Conservation (phyloP, 2,329 filamentous ascomycete genomes). For the Capronia epimyces region DNA sequence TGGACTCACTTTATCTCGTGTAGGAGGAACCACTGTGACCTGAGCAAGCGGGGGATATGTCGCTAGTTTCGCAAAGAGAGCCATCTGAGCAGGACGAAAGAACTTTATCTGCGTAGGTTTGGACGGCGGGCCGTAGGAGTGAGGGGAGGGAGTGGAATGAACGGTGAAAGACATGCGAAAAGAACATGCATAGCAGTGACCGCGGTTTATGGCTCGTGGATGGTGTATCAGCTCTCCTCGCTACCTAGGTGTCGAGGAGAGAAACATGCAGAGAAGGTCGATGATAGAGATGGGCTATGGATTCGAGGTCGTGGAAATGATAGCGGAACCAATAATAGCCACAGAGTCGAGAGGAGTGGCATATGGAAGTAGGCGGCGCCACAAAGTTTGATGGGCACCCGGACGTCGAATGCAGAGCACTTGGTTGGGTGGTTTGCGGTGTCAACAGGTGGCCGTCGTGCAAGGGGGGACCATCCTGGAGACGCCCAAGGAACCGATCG, state of each 20-base stretch:
- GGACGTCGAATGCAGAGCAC: background rate
- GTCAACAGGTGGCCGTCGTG: background rate
- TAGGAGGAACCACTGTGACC: constrained; percentile 55
- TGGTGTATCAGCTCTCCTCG: background rate
- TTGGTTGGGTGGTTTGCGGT: constrained; percentile 7
- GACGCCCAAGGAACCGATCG: constrained; percentile 1
- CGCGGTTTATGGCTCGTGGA: background rate
- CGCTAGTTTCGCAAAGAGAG: constrained; percentile 51
- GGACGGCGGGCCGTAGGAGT: constrained; percentile 5
- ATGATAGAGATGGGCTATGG: background rate
- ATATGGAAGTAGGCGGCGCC: constrained; percentile 2
- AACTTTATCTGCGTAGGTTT: constrained; percentile 34
- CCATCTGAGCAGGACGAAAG: constrained; percentile 39
- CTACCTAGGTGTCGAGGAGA: no score
- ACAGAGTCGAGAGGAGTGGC: background rate
- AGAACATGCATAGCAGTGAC: constrained; percentile 8
- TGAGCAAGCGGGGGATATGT: constrained; percentile 71
- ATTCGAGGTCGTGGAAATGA: background rate
- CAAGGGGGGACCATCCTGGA: background rate
- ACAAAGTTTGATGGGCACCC: constrained; percentile 9
- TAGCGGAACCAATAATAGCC: constrained; percentile 5
- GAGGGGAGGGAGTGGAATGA: constrained; percentile 13
- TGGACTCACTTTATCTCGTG: constrained; percentile 36
- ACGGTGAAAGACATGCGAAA: constrained; percentile 20
- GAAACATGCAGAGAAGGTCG: background rate